A percentile compares a stretch with the other conserved stretches of the same genome.
Conservation (phyloP, 2,329 filamentous ascomycete species). For the Colletotrichum scovillei region DNA sequence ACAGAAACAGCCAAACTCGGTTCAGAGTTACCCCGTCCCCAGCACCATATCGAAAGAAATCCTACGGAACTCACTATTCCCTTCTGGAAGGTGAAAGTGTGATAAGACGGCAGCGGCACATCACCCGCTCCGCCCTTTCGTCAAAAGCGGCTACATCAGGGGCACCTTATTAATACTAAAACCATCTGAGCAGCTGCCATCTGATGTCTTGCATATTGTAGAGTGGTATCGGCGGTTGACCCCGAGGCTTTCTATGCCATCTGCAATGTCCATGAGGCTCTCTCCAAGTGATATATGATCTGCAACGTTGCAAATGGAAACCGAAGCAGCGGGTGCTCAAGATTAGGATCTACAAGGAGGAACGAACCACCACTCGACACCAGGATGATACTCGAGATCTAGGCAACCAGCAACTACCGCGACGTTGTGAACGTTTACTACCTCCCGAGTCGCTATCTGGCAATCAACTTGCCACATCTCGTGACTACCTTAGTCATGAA, state of each 20-base stretch:
- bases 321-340: background rate
- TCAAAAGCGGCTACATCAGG: background rate
- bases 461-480: background rate
- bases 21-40: background rate
- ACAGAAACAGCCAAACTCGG: background rate
- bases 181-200: constrained; percentile 10
- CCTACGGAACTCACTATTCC: background rate
- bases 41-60: background rate
- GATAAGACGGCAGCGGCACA: constrained; percentile 1
- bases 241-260: background rate
- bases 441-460: too few relatives aligned
- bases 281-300: background rate
- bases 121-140: constrained; percentile 4
- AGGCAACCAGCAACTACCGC: background rate
- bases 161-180: background rate
- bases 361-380: background rate
- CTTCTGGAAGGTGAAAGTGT: constrained; percentile 6
- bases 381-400: background rate
- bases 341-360: background rate
- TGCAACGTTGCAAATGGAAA: constrained; percentile 27
- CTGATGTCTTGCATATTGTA: constrained; percentile 30
- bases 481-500: background rate
- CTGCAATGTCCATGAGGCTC: constrained; percentile 12
- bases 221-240: background rate
- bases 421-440: background rate